These are phyloP conservation scores for Globisporangium heterothallicum DNA, from an alignment of 352 stramenopile species.

Conservation along the genomic window DNA sequence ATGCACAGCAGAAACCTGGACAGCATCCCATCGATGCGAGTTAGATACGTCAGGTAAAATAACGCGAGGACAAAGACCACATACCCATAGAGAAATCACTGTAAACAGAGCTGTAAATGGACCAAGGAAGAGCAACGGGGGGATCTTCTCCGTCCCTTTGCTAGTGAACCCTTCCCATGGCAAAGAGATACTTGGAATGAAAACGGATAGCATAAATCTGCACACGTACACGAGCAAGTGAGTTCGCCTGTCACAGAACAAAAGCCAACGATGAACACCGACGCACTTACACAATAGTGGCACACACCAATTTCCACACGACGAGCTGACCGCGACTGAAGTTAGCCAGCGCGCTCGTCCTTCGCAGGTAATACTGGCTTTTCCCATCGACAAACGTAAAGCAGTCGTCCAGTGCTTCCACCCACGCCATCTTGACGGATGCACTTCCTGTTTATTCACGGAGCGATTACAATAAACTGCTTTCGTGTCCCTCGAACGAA, in stretches of 20 bases:
- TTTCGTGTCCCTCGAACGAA: no score
- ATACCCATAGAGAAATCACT: conserved; percentile 49
- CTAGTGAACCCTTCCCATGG: conserved; percentile 39
- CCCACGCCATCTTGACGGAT: conserved; percentile 7
- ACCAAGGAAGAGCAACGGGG: conserved; percentile 36
- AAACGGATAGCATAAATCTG: conserved; percentile 50
- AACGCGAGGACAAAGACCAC: background rate
- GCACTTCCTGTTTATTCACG: conserved; percentile 5
- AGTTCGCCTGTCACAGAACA: background rate
- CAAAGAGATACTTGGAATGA: conserved; percentile 41
- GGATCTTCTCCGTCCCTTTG: conserved; percentile 47
- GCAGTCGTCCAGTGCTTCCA: conserved; percentile 46
- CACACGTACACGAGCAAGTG: background rate
- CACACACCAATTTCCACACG: conserved; percentile 54
- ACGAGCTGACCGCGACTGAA: conserved; percentile 51
- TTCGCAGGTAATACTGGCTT: conserved; percentile 45
- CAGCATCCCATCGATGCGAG: background rate
- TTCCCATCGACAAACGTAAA: conserved; percentile 71
- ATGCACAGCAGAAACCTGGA: conserved; percentile 43
- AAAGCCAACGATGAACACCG: background rate
- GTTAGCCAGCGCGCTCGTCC: conserved; percentile 34
- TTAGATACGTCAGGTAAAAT: background rate
- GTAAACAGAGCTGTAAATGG: conserved; percentile 42
- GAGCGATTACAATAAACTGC: no score
- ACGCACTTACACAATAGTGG: conserved; percentile 44